These are phyloP conservation scores for Ogataea saltuana DNA, from an alignment of 805 yeast genomes.

Conservation along the genomic window DNA sequence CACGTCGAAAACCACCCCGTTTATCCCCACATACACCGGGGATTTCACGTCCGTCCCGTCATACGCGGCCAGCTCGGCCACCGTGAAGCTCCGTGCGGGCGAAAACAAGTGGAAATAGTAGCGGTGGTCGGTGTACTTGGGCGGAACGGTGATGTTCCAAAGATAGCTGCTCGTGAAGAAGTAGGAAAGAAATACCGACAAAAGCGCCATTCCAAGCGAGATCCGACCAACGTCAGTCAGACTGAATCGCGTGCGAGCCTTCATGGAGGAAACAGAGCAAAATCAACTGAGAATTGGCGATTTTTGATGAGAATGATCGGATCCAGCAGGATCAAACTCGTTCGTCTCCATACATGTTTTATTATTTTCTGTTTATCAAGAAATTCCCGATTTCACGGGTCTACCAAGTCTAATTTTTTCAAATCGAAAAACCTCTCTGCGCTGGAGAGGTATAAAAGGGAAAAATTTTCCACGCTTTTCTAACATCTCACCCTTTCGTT, in stretches of 20 bases:
- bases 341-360: too few species aligned
- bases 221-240: conserved; percentile 34
- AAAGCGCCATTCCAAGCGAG: conserved; percentile 45
- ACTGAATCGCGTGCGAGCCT: conserved; percentile 5
- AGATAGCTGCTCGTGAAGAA: conserved; percentile 55
- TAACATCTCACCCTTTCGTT: neutral
- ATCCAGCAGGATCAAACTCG: too few species aligned
- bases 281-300: too few species aligned
- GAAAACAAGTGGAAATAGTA: conserved; percentile 3
- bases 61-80: conserved; percentile 47
- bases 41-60: conserved; percentile 48
- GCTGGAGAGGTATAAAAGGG: too few species aligned
- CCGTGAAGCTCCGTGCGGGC: conserved; percentile 38
- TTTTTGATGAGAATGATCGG: too few species aligned
- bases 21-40: conserved; percentile 60
- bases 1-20: conserved; percentile 69
- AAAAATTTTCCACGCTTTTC: conserved; percentile 11
- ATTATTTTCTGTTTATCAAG: neutral
- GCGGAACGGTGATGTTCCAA: conserved; percentile 52
- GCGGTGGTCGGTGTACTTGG: conserved; percentile 8
- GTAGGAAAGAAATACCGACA: conserved; percentile 54
- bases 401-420: too few species aligned
- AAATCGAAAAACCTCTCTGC: too few species aligned
- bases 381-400: neutral
- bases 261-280: neutral